A percentile compares a stretch with the other conserved stretches of the same genome.
Conservation (phyloP, 2,329 filamentous ascomycete genomes). For the Escovopsis sp. region DNA sequence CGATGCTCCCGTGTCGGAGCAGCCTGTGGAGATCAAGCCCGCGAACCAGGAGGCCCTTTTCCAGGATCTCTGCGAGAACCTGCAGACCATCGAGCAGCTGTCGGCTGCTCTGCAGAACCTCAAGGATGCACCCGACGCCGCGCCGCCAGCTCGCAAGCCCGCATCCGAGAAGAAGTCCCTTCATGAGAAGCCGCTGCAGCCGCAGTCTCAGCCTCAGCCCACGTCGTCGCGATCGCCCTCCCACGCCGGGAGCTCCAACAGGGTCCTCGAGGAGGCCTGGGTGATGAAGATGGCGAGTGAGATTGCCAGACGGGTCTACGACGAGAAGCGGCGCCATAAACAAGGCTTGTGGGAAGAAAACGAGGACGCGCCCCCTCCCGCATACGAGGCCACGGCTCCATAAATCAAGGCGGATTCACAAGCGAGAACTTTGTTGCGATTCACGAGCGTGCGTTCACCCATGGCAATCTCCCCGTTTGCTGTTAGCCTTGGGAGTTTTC, state of each 20-base stretch:
- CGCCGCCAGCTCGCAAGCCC: slow-evolving; percentile 1
- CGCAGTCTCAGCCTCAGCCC: slow-evolving; percentile 29
- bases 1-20: neutral
- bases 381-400: slow-evolving; percentile 39
- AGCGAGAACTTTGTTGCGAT: too few species aligned
- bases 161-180: slow-evolving; percentile 1
- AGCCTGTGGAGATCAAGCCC: neutral
- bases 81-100: slow-evolving; percentile 11
- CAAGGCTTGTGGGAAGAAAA: slow-evolving; percentile 29
- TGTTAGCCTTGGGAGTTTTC: too few species aligned
- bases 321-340: slow-evolving; percentile 52
- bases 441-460: too few species aligned
- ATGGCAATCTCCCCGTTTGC: too few species aligned
- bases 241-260: neutral
- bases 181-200: slow-evolving; percentile 12
- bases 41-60: slow-evolving; percentile 16
- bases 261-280: slow-evolving; percentile 63
- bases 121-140: slow-evolving; percentile 7
- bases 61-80: slow-evolving; percentile 8
- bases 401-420: slow-evolving; percentile 12
- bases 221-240: neutral
- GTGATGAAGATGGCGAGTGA: slow-evolving; percentile 89
- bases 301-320: slow-evolving; percentile 73
- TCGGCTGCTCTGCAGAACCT: slow-evolving; percentile 10
- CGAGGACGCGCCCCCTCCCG: slow-evolving; percentile 44